Evolutionary conservation across 495 filamentous ascomycete species (phyloP), one percentile per base, ranked within the genome.

Genomic region (Penicillium tannophilum): DNA sequence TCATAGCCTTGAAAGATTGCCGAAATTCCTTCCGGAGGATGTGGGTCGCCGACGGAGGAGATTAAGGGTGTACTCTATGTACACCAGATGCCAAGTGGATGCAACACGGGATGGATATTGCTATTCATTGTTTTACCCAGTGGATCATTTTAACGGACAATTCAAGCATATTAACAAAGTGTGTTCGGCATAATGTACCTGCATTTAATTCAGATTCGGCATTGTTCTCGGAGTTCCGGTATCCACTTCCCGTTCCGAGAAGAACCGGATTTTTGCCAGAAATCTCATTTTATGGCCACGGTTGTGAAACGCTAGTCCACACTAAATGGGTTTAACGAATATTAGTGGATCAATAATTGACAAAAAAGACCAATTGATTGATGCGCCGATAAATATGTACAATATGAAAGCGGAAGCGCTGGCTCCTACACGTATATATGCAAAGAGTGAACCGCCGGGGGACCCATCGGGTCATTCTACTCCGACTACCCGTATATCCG

Each of bases 371-470:
- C 33, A 3, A 12, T 35, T 35, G 33, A 35, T 35, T 10, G 11
- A 35, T 9, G 33, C 33, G 12, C 30, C 30, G 44, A n/a, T 14
- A 46, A 46, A 28, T 28, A 30, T 49, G 26, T 49, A 31, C 26
- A 46, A 23, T 28, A 49, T 17, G 26, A 31, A 30, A 30, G 46
- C n/a, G 20, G 45, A n/a, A 30, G 46, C 26, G 16, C 2, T 30
- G 16, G 26, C 26, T 30, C 14, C 23, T 28, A 49, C 10, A 31
- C 33, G 10, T 49, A 31, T 14, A 31, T 53, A 17, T 31, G 46
- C 46, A 49, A 49, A 49, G 46, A 49, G 24, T 49, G 46, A 17
- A 19, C 26, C 46, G 46, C 20, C 46, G n/a, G 46, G 14, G 26
- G 46, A 49, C 11, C 20, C 26, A 17, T 30, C 16, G 26, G 46